A percentile compares a stretch with the other conserved stretches of the same genome.
phyloP scores from a whole-genome alignment of 2,329 filamentous ascomycete species.

The Pseudogymnoascus sp. region DNA sequence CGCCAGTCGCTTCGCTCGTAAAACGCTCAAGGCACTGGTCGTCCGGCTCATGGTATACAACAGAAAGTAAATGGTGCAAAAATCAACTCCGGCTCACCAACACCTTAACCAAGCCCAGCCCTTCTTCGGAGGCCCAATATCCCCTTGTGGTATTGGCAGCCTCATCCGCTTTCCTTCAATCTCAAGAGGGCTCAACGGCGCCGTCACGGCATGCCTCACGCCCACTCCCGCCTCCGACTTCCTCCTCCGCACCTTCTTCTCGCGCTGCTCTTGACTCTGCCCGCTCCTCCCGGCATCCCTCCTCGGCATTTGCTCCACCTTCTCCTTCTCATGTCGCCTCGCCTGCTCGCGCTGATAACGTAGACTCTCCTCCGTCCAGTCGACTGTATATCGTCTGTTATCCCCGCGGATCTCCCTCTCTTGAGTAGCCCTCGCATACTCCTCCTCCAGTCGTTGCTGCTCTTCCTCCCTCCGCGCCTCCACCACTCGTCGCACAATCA shows the following conservation, averaged over 20 bases:
- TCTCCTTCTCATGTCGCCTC: constrained; percentile 12
- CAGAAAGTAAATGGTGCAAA: constrained; percentile 5
- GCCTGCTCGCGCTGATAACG: constrained; percentile 1
- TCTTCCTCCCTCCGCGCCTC: constrained; percentile 35
- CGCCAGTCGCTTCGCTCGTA: not conserved
- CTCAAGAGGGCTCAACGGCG: constrained; percentile 28
- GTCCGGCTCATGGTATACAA: constrained; percentile 1
- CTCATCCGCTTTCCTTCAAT: constrained; percentile 20
- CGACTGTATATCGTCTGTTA: not conserved
- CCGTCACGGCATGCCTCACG: constrained; percentile 26
- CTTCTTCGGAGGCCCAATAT: not conserved
- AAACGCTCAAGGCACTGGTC: not conserved
- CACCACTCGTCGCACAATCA: constrained; percentile 56
- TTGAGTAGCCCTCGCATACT: not conserved
- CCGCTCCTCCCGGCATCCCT: constrained; percentile 12
- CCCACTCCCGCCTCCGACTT: constrained; percentile 16
- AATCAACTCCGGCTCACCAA: constrained; percentile 10
- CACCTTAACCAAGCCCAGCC: constrained; percentile 13
- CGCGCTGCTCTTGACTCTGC: constrained; percentile 10
- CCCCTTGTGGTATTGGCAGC: not conserved
- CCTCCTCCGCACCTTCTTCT: constrained; percentile 12
- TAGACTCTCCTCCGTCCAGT: constrained; percentile 3
- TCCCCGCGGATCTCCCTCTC: not conserved
- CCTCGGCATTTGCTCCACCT: constrained; percentile 8
- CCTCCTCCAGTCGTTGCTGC: not conserved